Base-by-base conservation (phyloP, 2,329 filamentous ascomycete genomes). In the Phialocephala sp. region DNA sequence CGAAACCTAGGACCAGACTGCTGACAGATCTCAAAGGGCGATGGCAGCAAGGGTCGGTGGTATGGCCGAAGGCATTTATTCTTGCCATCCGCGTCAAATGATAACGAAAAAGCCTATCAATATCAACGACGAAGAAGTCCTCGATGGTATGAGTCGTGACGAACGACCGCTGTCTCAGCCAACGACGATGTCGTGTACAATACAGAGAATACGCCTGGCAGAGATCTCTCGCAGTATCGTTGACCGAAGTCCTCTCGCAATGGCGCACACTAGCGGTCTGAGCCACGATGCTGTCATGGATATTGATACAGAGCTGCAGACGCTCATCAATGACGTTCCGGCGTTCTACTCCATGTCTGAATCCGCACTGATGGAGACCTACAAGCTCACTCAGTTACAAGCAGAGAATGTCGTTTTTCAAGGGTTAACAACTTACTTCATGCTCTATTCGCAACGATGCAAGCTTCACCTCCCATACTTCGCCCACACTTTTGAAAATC, bases 381-480 rank as follows among this genome's bases (percentile, higher is more conserved):
- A 66, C 35, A 71, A 68, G 2, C 69, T 79, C 43, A 41, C 58
- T 43, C 35, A 62, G 68, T 64, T 63, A 59, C 55, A 50, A 39
- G 69, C 69, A 22, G 54, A 64, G 8, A 68, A 70, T 8, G 74
- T 76, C 22, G 64, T 72, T 50, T 65, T 74, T 12, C 78, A 80
- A 66, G 72, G 77, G 45, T 78, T 77, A 54, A 73, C 75, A 22
- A 61, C 78, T n/a, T 73, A 76, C 59, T 76, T 71, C 6, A 62
- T 79, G 1, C 59, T 77, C 11, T 69, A 77, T 47, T 65, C 75
- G 1, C 76, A 76, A 52, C 73, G 77, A 52, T 80, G 77, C 70
- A 77, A 74, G 61, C 63, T 80, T 9, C 78, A 80, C 62, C 65
- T 79, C 9, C 76, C 77, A 18, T 79, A 76, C 52, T 67, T 78